Evolutionary conservation across 345 rosid genomes (phyloP).

Genomic region (Viola odorata): DNA sequence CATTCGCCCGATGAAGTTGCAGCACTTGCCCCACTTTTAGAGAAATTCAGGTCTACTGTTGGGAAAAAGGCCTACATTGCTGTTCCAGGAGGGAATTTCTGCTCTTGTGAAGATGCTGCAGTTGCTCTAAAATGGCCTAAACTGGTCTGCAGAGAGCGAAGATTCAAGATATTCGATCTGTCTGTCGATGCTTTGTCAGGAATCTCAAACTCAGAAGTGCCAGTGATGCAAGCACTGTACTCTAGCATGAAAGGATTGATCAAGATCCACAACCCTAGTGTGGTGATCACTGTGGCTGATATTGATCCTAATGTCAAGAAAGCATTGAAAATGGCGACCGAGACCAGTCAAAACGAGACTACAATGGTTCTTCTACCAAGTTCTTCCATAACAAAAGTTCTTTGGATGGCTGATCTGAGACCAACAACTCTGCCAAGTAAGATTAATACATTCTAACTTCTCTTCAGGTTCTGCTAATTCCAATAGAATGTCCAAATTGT

Average conservation of each 20-base stretch:
- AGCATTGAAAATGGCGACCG: constrained; percentile 83
- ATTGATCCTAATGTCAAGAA: constrained; percentile 72
- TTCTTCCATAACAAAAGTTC: constrained; percentile 66
- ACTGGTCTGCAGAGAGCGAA: constrained; percentile 67
- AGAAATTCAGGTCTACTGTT: constrained; percentile 72
- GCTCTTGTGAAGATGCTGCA: constrained; percentile 83
- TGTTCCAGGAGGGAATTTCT: constrained; percentile 75
- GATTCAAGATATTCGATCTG: constrained; percentile 88
- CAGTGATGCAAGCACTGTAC: constrained; percentile 77
- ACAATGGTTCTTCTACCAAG: constrained; percentile 62
- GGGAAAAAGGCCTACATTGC: constrained; percentile 89
- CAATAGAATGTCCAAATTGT: too few species aligned
- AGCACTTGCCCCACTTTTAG: constrained; percentile 67
- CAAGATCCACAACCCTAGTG: constrained; percentile 86
- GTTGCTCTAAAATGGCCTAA: constrained; percentile 69
- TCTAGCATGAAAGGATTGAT: constrained; percentile 91
- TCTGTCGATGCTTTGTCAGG: constrained; percentile 59
- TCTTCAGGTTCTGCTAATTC: neutral
- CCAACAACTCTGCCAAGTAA: constrained; percentile 93
- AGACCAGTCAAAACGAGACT: constrained; percentile 46
- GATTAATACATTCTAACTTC: constrained; percentile 13
- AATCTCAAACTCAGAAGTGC: constrained; percentile 73
- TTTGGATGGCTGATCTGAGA: constrained; percentile 98
- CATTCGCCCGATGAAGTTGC: constrained; percentile 75
- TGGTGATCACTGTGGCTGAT: constrained; percentile 72